Conservation (phyloP, 176 grass and related monocot genomes). For the Tillandsia leiboldiana region DNA sequence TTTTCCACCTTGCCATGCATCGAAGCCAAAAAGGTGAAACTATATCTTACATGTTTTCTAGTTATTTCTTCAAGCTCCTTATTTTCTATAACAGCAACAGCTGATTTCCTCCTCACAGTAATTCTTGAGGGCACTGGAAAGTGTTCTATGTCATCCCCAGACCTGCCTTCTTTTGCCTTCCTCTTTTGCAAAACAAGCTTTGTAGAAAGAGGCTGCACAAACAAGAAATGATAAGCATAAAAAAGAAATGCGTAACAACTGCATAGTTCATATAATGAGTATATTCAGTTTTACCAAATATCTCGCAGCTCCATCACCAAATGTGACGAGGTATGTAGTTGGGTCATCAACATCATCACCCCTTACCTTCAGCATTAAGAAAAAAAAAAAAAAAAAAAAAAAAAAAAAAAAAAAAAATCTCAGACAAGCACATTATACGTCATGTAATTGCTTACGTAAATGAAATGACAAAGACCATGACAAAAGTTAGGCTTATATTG, state of each 20-base stretch:
- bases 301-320: constrained; percentile 63
- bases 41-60: constrained; percentile 51
- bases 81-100: constrained; percentile 25
- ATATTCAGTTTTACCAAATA: constrained; percentile 67
- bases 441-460: constrained; percentile 5
- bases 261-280: constrained; percentile 7
- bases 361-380: constrained; percentile 48
- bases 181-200: constrained; percentile 95
- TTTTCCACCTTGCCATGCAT: not conserved
- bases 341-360: constrained; percentile 89
- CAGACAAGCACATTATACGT: constrained; percentile 3
- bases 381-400: constrained; percentile 17
- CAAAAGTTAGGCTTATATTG: no score
- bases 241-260: not conserved
- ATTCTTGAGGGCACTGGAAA: constrained; percentile 84
- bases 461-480: not conserved
- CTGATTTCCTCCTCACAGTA: constrained; percentile 52
- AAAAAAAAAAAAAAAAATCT: constrained; percentile 24
- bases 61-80: constrained; percentile 65
- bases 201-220: constrained; percentile 73
- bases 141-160: constrained; percentile 80
- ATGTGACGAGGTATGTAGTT: constrained; percentile 78
- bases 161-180: constrained; percentile 88
- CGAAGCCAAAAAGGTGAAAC: constrained; percentile 14
- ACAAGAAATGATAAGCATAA: constrained; percentile 21